Conservation (phyloP, 805 yeast species). For the Metschnikowia proteae region DNA sequence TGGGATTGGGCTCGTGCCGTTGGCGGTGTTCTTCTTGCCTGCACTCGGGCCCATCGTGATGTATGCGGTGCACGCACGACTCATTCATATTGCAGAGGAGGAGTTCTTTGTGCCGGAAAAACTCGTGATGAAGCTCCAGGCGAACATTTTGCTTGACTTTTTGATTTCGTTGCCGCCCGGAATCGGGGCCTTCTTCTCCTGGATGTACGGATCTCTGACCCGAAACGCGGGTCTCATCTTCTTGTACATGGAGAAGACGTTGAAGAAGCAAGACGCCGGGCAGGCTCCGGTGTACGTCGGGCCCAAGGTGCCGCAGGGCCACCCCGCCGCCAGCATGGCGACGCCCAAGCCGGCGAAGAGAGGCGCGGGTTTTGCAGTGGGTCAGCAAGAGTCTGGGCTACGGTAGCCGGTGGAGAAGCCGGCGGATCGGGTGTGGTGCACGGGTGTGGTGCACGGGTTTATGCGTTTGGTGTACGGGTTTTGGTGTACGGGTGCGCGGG, state of each 20-base stretch:
- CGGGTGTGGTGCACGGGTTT: neutral
- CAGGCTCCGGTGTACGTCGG: constrained; percentile 13
- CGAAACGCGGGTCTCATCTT: constrained; percentile 83
- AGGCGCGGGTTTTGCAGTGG: neutral
- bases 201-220: constrained; percentile 84
- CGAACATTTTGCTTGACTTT: constrained; percentile 71
- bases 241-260: constrained; percentile 12
- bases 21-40: constrained; percentile 64
- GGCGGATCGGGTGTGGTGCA: neutral
- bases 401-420: neutral
- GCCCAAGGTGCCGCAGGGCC: neutral
- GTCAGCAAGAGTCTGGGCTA: neutral
- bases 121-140: constrained; percentile 65
- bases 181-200: constrained; percentile 70
- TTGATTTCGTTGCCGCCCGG: constrained; percentile 75
- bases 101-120: constrained; percentile 54
- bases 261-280: constrained; percentile 10
- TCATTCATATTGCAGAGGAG: constrained; percentile 58
- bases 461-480: neutral
- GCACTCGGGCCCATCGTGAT: constrained; percentile 79
- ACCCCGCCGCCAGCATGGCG: too few relatives aligned
- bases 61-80: constrained; percentile 72
- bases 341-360: neutral
- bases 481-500: neutral
- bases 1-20: constrained; percentile 76